A percentile compares a stretch with the other conserved stretches of the same genome.
phyloP scores from a whole-genome alignment of 495 filamentous ascomycete species.

The Mycothermus thermophilus region DNA sequence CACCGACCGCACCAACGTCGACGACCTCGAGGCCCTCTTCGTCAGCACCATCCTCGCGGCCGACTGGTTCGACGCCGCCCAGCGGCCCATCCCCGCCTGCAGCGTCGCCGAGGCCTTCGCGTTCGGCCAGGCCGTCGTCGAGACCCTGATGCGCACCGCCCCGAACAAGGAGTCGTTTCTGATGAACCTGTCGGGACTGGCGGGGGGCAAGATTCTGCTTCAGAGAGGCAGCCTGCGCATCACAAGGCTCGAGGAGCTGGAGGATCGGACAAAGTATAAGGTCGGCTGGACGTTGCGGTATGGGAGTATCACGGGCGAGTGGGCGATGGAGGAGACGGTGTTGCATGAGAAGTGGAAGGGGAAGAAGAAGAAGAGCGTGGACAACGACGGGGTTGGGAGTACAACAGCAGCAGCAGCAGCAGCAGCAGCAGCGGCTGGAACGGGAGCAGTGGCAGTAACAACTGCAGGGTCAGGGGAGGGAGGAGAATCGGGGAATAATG shows the following conservation, averaged over 20 bases:
- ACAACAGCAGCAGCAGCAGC: neutral
- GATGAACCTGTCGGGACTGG: conserved; percentile 38
- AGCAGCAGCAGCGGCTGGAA: neutral
- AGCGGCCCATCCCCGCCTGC: conserved; percentile 21
- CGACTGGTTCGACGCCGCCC: conserved; percentile 29
- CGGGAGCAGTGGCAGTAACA: conserved; percentile 9
- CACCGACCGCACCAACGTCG: conserved; percentile 33
- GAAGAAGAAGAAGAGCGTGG: conserved; percentile 6
- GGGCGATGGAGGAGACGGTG: conserved; percentile 36
- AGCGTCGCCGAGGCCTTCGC: conserved; percentile 35
- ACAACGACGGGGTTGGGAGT: conserved; percentile 8
- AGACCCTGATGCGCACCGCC: conserved; percentile 28
- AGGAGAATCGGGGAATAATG: conserved; percentile 12
- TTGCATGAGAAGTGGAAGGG: conserved; percentile 23
- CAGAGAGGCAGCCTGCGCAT: conserved; percentile 21
- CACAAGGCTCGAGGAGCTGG: conserved; percentile 15
- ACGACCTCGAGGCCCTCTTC: conserved; percentile 33
- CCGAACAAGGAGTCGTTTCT: conserved; percentile 35
- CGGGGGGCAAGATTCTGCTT: conserved; percentile 33
- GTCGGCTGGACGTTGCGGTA: conserved; percentile 34
- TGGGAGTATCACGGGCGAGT: conserved; percentile 29
- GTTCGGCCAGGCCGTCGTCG: conserved; percentile 30
- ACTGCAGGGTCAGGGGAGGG: conserved; percentile 14
- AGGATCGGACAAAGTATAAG: conserved; percentile 26
- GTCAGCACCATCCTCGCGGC: conserved; percentile 27